These are phyloP conservation scores for Populus tremula DNA, from an alignment of 345 rosid species.

Conservation along the genomic window DNA sequence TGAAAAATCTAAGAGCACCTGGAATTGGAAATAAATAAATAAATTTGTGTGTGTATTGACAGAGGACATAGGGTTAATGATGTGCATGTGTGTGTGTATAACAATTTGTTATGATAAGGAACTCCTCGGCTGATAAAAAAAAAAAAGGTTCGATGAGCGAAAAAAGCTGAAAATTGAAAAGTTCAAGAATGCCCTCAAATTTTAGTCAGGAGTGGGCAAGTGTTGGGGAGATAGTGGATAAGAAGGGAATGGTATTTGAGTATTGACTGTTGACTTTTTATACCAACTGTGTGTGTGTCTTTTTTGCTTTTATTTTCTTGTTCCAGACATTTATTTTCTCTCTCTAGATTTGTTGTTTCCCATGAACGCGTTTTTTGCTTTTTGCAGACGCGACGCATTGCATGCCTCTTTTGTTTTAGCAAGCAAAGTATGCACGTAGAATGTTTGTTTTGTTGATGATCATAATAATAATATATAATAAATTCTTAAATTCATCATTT, in stretches of 20 bases:
- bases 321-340: background rate
- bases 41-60: background rate
- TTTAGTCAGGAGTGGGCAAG: background rate
- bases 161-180: background rate
- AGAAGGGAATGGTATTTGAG: background rate
- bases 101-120: background rate
- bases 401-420: background rate
- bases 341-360: background rate
- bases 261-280: background rate
- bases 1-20: background rate
- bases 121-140: background rate
- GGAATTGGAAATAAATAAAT: background rate
- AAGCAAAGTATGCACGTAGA: background rate
- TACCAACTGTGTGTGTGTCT: no score
- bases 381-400: background rate
- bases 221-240: background rate
- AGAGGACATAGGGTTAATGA: no score
- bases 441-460: background rate
- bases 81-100: no score
- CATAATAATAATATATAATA: background rate
- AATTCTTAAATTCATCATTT: no score
- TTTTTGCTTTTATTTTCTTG: no score
- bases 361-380: background rate
- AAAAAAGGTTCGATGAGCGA: background rate
- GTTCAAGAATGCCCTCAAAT: background rate